Evolutionary conservation across 148 eudicot species (phyloP), one percentile per base, ranked within the genome.

Genomic region (Persicaria tinctoria): DNA sequence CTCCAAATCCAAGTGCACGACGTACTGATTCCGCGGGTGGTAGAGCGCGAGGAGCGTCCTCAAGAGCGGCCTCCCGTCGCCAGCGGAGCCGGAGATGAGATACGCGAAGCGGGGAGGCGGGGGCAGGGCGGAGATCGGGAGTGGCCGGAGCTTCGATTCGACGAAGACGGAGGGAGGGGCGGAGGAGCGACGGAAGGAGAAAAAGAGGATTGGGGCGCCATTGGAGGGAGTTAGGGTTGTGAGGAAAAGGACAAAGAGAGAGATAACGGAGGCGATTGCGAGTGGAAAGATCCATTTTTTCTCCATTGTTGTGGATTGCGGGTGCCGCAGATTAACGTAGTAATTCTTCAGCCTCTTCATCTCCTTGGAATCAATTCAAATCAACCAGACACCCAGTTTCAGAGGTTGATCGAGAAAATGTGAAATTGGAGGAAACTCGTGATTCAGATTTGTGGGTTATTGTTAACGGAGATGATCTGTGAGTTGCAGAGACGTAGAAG

Each of bases 71-170:
- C 18, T 8, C 20, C 88, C 90, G 69, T 93, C 98, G 2, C 92
- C 91, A 17, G 87, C 78, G 3, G 98, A 89, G 18, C 94, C 98
- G 44, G 98, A 93, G 5, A 93, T 75, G 63, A 93, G 85, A 83
- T 93, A 93, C 27, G 94, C 98, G n/a, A 93, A 77, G 0, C 92
- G 89, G 0, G 98, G 98, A 4, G 86, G 91, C 0, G 92, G 91
- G 2, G 90, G 86, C 5, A 75, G 17, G 23, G 78, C 5, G 18
- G 89, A 75, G 44, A 79, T 18, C 2, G 89, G 82, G 1, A 91
- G 12, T 0, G 97, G 89, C 8, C 45, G 86, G 73, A 93, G 97
- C 84, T 85, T 87, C 0, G 93, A 84, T 76, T 93, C 98, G 12
- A 93, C 89, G 46, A 86, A 93, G 9, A 82, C 74, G 38, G 92